Evolutionary conservation across 805 yeast genomes (phyloP), one percentile per base, ranked within the genome.

Genomic region (Wickerhamiella nectarea): DNA sequence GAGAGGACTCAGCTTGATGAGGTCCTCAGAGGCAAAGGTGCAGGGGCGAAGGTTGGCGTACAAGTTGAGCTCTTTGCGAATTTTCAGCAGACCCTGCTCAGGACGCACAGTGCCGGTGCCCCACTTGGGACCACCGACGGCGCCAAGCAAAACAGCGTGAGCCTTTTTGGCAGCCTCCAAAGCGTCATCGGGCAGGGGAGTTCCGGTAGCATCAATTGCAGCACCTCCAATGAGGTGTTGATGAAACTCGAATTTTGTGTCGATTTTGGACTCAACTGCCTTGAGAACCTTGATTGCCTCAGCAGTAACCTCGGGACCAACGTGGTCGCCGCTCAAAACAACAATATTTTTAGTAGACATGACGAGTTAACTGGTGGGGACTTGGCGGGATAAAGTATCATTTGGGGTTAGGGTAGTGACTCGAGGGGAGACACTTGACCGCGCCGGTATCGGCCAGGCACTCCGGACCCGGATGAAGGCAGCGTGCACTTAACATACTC

Each of bases 61-160:
- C 53, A 91, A 70, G 62, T 80, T 82, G 60, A 91, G 74, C 63
- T 86, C 97, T 64, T 91, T 91, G 66, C 98, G 77, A 63, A 91
- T 89, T 68, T 87, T 75, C 52, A 91, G 72, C 53, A 91, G 72
- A 48, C 98, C 98, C 66, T 85, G 97, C 64, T 91, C 98, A 42
- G 98, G 98, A 68, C 98, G 78, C 38, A 89, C 97, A 10, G 72
- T 59, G 41, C 96, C 96, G 21, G 96, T 83, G 29, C 97, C 97
- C 98, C 98, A 91, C 67, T 91, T 91, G 49, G 98, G 98, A 26
- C 98, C 98, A 50, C 98, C 98, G 26, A 91, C 98, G 7, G 98
- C 95, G 52, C 98, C 98, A 46, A 91, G 71, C 52, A 91, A 68
- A n/a, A 91, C 94, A 20, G 97, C 98, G 60, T 89, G 93, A 1